A percentile compares a stretch with the other conserved stretches of the same genome.
phyloP scores from a whole-genome alignment of 192 early-diverging fungal species.

The Thamnidium elegans region DNA sequence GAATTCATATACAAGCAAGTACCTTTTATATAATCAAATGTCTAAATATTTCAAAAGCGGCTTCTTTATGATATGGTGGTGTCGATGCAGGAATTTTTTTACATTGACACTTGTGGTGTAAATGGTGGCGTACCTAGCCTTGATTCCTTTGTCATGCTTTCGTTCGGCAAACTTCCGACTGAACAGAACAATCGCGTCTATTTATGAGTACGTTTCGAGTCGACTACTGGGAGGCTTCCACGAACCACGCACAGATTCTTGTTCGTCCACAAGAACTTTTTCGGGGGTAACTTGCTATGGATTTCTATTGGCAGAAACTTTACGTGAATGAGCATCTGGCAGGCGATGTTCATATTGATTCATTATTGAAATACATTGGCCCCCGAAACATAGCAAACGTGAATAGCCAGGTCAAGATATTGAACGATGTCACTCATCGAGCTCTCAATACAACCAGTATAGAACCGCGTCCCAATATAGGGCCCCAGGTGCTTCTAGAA shows the following conservation, averaged over 20 bases:
- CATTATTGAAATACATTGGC: slow-evolving; percentile 1
- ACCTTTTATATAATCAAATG: no score
- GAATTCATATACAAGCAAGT: no score
- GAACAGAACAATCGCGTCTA: no score
- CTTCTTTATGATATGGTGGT: no score
- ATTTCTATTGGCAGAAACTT: slow-evolving; percentile 9
- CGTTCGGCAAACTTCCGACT: no score
- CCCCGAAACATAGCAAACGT: slow-evolving; percentile 1
- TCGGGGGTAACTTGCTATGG: background rate
- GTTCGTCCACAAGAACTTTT: background rate
- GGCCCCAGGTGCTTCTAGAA: slow-evolving; percentile 7
- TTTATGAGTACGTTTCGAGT: no score
- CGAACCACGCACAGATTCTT: slow-evolving; percentile 9
- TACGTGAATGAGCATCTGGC: slow-evolving; percentile 5
- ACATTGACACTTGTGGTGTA: no score
- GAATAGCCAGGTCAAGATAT: background rate
- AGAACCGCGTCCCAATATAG: background rate
- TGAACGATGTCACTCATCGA: background rate
- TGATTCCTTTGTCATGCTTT: no score
- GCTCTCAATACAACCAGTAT: slow-evolving; percentile 5
- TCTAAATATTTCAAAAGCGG: no score
- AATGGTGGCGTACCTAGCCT: no score
- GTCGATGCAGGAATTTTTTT: no score
- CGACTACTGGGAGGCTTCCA: slow-evolving; percentile 12
- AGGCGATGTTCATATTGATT: slow-evolving; percentile 8